Base-by-base conservation (phyloP, 371 early-diverging fungal genomes). In the Mortierella sp. region DNA sequence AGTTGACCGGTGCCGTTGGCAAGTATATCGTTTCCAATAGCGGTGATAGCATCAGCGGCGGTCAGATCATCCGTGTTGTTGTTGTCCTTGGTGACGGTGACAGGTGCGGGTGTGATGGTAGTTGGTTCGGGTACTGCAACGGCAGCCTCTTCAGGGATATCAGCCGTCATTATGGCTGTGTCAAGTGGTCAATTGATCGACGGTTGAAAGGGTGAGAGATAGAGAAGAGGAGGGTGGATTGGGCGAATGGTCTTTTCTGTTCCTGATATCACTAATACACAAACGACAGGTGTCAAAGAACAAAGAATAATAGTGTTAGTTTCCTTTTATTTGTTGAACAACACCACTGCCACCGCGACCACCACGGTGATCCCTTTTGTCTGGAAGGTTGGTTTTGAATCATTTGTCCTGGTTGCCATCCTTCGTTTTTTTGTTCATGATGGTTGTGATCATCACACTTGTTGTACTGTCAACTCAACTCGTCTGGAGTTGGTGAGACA, bases 21-120 rank as follows among this genome's bases (percentile, higher is more conserved):
- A 40, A 82, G 78, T 14, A 78, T 66, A 63, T 82, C 78, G 43
- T 82, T 82, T n/a, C 83, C 75, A 55, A 82, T 82, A 11, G 83
- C 78, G 41, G 74, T 75, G 66, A 83, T 83, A 22, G 76, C 81
- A 37, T 80, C 77, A 0, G 74, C 65, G 0, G 79, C 74, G 3
- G 61, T 52, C 22, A 81, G 65, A 43, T 48, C 64, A 24, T 80
- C 76, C 31, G 41, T 71, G 8, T n/a, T 45, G 64, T 45, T 74
- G 45, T 44, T 64, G n/a, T n/a, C n/a, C n/a, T 29, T 64, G 26
- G 45, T 37, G 26, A 24, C 37, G 45, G 31, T 9, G 22, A 58
- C 37, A 31, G 48, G 48, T 16, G 47, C 11, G 22, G 48, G 19
- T 19, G 48, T n/a, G 47, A n/a, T 47, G 16, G 14, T 19, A 2